Percentiles rank a stretch among this genome's conserved stretches.
phyloP scores from a whole-genome alignment of 495 filamentous ascomycete species.

The Hyaloscypha variabilis region DNA sequence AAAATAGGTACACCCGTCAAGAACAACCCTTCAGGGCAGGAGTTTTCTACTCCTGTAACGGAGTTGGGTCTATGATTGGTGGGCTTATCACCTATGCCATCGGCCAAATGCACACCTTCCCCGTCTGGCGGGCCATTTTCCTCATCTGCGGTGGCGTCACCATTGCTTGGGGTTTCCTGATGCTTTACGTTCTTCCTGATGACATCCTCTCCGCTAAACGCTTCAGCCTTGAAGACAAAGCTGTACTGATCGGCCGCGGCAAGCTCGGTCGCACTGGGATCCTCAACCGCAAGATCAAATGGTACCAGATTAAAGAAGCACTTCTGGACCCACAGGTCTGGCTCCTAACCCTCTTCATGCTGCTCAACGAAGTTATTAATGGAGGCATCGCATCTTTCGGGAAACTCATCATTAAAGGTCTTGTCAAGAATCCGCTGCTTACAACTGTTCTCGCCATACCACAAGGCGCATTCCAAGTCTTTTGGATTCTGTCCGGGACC shows the following conservation, averaged over 20 bases:
- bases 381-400: constrained; percentile 63
- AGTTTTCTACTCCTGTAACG: constrained; percentile 68
- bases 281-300: constrained; percentile 64
- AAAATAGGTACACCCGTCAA: constrained; percentile 62
- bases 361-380: constrained; percentile 50
- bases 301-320: constrained; percentile 58
- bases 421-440: constrained; percentile 58
- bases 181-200: constrained; percentile 68
- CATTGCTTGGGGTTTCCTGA: constrained; percentile 54
- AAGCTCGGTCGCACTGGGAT: constrained; percentile 50
- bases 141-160: constrained; percentile 67
- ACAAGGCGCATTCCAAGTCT: constrained; percentile 42
- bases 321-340: constrained; percentile 57
- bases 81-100: constrained; percentile 25
- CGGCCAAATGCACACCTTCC: constrained; percentile 41
- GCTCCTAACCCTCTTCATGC: constrained; percentile 56
- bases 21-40: constrained; percentile 61
- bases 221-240: constrained; percentile 59
- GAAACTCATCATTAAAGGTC: constrained; percentile 63
- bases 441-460: constrained; percentile 49
- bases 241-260: constrained; percentile 41
- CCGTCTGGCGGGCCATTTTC: constrained; percentile 52
- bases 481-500: constrained; percentile 40
- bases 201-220: constrained; percentile 70
- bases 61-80: constrained; percentile 36